These are phyloP conservation scores for Zopfia rhizophila DNA, from an alignment of 2,329 filamentous ascomycete genomes.

Conservation along the genomic window DNA sequence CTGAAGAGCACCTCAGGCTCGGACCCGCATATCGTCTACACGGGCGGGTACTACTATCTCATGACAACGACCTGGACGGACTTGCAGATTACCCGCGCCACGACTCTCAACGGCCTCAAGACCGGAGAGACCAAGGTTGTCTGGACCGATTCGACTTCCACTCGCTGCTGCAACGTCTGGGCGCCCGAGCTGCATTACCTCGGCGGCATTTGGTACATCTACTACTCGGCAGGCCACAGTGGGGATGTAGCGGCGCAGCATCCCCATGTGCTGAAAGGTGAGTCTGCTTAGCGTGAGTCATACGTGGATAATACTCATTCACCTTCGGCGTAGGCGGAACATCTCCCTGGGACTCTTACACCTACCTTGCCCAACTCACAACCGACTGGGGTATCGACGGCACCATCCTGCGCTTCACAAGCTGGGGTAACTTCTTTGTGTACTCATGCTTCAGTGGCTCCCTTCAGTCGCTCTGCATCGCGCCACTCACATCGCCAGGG, in stretches of 20 bases:
- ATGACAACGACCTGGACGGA: constrained; percentile 67
- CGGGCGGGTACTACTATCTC: constrained; percentile 67
- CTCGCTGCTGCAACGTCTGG: constrained; percentile 67
- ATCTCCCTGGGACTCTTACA: constrained; percentile 63
- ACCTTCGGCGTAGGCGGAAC: constrained; percentile 55
- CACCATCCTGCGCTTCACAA: constrained; percentile 61
- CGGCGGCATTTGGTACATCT: constrained; percentile 63
- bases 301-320: not conserved
- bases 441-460: constrained; percentile 63
- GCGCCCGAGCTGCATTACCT: constrained; percentile 67
- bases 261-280: constrained; percentile 63
- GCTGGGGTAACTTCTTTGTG: constrained; percentile 62
- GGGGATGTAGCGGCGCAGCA: constrained; percentile 62
- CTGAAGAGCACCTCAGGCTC: constrained; percentile 62
- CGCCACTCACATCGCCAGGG: constrained; percentile 53
- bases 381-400: constrained; percentile 66
- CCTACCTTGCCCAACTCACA: constrained; percentile 60
- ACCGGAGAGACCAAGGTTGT: constrained; percentile 62
- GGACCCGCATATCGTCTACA: constrained; percentile 65
- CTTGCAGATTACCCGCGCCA: constrained; percentile 65
- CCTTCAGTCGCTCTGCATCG: constrained; percentile 56
- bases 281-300: constrained; percentile 5
- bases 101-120: constrained; percentile 66
- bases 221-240: constrained; percentile 64
- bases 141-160: constrained; percentile 60